Evolutionary conservation across 2,329 filamentous ascomycete species (phyloP), one percentile per base, ranked within the genome.

Genomic region (Pseudopithomyces maydicus): DNA sequence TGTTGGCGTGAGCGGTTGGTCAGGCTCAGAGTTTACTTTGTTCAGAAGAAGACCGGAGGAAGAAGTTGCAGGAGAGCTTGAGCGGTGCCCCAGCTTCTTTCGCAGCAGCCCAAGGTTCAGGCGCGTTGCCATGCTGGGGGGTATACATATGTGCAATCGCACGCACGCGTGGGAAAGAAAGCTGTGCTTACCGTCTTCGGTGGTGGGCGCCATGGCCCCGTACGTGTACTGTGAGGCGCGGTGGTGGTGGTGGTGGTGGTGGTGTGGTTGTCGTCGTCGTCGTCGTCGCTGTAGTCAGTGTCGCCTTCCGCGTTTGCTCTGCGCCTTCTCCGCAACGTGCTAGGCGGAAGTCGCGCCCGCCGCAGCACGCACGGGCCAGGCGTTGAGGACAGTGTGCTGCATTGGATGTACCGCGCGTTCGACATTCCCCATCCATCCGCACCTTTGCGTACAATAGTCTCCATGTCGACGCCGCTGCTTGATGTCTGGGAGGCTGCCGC

Each of bases 401-500:
- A 60, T 54, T 62, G 62, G 55, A 59, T 58, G 58, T 19, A 41
- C 54, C 49, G 57, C 14, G 23, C n/a, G 11, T 2, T 35, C 29
- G 35, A 4, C 26, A 29, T 29, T 29, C 26, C 26, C 23, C 47
- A 36, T 17, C 15, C 55, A 48, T 42, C 22, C 29, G 44, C 55
- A 45, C 29, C 20, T 38, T 52, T 65, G 56, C 64, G 65, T 67
- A 61, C 57, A 11, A 22, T 10, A 55, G 42, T 61, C 64, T 68
- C 61, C 69, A 77, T 77, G 74, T 77, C 74, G 69, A 71, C 66
- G 61, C 82, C 96, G 78, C 88, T 82, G 49, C 73, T 89, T 80
- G 88, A 95, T 78, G 85, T 96, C 81, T 98, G 94, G 94, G 90
- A 96, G 84, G 90, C 91, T 84, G 91, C 93, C 81, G 86, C 90